Percentiles rank a stretch among this genome's conserved stretches.
These are phyloP conservation scores for Apostasia ramifera DNA, from an alignment of 106 monocot genomes.

Conservation along the genomic window DNA sequence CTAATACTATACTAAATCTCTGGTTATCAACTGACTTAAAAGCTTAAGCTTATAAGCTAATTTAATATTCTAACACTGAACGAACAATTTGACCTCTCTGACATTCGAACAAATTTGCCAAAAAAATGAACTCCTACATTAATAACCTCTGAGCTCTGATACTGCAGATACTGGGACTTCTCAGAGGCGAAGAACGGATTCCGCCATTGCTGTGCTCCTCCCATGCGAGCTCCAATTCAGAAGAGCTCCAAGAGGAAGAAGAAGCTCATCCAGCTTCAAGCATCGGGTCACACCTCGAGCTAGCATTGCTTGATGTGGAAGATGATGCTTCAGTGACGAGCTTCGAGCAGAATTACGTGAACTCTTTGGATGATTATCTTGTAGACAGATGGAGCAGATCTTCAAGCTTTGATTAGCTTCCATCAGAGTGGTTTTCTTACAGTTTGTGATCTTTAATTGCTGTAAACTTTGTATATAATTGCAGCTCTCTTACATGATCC, in stretches of 20 bases:
- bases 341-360: conserved; percentile 40
- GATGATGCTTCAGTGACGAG: conserved; percentile 51
- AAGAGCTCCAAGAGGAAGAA: conserved; percentile 55
- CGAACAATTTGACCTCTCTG: no score
- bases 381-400: conserved; percentile 64
- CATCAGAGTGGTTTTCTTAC: no score
- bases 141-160: background rate
- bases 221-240: conserved; percentile 1
- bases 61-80: no score
- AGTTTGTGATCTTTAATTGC: no score
- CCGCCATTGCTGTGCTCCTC: conserved; percentile 22
- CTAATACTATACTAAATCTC: background rate
- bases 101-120: no score
- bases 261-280: conserved; percentile 45
- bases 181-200: conserved; percentile 40
- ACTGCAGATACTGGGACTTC: conserved; percentile 45
- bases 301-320: conserved; percentile 74
- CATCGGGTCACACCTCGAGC: conserved; percentile 58
- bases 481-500: no score
- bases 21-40: background rate
- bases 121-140: no score
- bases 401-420: conserved; percentile 62
- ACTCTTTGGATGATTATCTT: conserved; percentile 60
- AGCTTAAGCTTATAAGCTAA: no score
- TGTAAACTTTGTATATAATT: no score